Evolutionary conservation across 495 filamentous ascomycete genomes (phyloP).

Genomic region (Daldinia grandis): DNA sequence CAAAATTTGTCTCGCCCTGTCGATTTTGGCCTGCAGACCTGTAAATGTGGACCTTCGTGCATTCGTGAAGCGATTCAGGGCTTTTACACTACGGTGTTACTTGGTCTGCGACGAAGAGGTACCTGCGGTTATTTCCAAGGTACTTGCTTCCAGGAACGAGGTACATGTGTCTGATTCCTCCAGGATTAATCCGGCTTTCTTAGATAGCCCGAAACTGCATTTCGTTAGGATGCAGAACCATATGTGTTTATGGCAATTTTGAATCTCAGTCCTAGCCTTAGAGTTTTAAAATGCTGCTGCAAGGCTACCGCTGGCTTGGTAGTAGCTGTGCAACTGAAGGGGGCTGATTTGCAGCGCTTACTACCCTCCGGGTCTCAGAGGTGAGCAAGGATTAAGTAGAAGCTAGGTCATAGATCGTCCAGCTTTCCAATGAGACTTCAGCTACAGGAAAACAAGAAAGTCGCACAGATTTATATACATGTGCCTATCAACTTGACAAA

Average conservation of each 20-base stretch:
- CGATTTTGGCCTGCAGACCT: slow-evolving; percentile 44
- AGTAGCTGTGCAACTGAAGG: slow-evolving; percentile 11
- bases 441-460: slow-evolving; percentile 19
- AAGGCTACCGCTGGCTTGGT: slow-evolving; percentile 1
- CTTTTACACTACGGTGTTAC: slow-evolving; percentile 30
- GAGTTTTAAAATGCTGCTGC: not conserved
- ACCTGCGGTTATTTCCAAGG: slow-evolving; percentile 38
- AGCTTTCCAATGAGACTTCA: slow-evolving; percentile 31
- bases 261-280: not conserved
- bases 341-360: slow-evolving; percentile 26
- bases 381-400: slow-evolving; percentile 14
- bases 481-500: not conserved
- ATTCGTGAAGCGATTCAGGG: slow-evolving; percentile 41
- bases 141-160: slow-evolving; percentile 25
- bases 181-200: not conserved
- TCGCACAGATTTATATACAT: slow-evolving; percentile 1
- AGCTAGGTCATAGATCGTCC: slow-evolving; percentile 32
- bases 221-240: not conserved
- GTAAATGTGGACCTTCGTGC: slow-evolving; percentile 36
- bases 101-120: slow-evolving; percentile 20
- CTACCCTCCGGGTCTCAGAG: slow-evolving; percentile 20
- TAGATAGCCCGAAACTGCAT: not conserved
- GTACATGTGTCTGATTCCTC: not conserved
- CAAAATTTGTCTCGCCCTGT: slow-evolving; percentile 43
- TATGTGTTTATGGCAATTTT: not conserved